phyloP scores from a whole-genome alignment of 2,329 filamentous ascomycete species.

The Aspergillus alliaceus region DNA sequence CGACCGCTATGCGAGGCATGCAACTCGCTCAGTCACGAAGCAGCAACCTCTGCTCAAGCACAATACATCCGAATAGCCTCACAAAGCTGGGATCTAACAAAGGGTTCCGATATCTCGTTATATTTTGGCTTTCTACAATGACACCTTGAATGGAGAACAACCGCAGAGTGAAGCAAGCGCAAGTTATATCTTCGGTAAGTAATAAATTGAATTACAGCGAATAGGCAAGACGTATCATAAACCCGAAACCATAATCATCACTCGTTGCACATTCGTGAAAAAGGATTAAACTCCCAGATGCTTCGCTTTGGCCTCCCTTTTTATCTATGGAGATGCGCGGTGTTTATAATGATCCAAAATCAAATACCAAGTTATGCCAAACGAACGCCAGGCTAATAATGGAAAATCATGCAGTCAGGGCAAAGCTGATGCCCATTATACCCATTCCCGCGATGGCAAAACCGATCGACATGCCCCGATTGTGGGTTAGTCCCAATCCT shows the following conservation, averaged over 20 bases:
- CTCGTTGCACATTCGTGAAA: slow-evolving; percentile 10
- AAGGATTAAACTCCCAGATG: slow-evolving; percentile 6
- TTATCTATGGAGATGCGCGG: neutral
- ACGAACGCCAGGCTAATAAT: neutral
- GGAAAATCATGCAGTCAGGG: slow-evolving; percentile 64
- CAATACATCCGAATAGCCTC: neutral
- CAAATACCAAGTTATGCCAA: neutral
- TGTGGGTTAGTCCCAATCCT: slow-evolving; percentile 70
- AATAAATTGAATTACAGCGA: neutral
- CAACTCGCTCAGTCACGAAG: no score
- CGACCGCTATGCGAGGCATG: no score
- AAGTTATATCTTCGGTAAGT: neutral
- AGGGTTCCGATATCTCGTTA: neutral
- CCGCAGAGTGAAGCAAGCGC: neutral
- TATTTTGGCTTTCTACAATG: neutral
- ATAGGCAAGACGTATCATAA: slow-evolving; percentile 8
- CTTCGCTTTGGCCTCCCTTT: neutral
- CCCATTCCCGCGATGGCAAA: slow-evolving; percentile 66
- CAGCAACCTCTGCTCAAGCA: no score
- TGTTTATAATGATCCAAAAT: neutral
- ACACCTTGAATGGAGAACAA: neutral
- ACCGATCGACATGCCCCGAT: slow-evolving; percentile 36
- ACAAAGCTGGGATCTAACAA: neutral
- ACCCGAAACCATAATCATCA: slow-evolving; percentile 11
- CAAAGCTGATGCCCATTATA: slow-evolving; percentile 79